Evolutionary conservation across 768 basidiomycete species (phyloP).

Genomic region (Pseudohyphozyma bogoriensis): DNA sequence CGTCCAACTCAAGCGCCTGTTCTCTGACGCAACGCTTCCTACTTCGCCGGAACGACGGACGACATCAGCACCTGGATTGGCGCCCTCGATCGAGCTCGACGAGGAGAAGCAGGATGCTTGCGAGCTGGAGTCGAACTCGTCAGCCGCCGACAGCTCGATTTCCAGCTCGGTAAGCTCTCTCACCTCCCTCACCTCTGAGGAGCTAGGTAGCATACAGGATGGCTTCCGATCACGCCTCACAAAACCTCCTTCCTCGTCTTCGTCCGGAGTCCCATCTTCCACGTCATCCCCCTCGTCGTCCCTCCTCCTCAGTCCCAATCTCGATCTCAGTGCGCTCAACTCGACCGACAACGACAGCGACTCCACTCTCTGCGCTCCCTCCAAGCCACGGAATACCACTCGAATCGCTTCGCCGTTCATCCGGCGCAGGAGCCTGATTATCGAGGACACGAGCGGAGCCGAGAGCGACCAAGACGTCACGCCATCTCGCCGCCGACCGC

Average conservation of each 20-base stretch:
- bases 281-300: neutral
- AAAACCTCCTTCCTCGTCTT: no score
- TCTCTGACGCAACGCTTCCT: slow-evolving; percentile 26
- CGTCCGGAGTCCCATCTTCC: no score
- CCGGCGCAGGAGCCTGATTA: neutral
- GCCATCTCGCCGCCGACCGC: neutral
- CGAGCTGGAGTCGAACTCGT: neutral
- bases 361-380: slow-evolving; percentile 40
- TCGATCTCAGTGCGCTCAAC: slow-evolving; percentile 1
- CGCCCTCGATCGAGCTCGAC: slow-evolving; percentile 23
- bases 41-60: slow-evolving; percentile 6
- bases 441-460: slow-evolving; percentile 11
- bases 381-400: neutral
- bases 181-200: no score
- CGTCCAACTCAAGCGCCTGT: slow-evolving; percentile 39
- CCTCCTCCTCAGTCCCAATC: neutral
- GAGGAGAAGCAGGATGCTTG: neutral
- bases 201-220: no score
- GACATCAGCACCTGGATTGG: slow-evolving; percentile 1
- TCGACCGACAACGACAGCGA: slow-evolving; percentile 38
- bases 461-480: slow-evolving; percentile 20
- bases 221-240: no score
- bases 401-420: slow-evolving; percentile 14
- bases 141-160: neutral
- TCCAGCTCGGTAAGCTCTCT: neutral